phyloP scores from a whole-genome alignment of 768 basidiomycete species.

The Inosperma sp. region DNA sequence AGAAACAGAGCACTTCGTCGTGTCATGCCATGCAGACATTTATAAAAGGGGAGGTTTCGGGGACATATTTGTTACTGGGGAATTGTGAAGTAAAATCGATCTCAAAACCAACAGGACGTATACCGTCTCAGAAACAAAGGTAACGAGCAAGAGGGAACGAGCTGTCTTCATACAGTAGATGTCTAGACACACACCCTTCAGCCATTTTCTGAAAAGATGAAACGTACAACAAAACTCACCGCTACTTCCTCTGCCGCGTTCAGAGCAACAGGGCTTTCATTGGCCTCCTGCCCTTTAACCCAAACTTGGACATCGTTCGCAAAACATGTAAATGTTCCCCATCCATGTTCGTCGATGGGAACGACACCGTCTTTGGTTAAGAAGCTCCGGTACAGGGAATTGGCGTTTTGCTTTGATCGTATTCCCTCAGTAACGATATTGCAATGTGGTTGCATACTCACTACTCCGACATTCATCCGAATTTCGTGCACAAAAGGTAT shows the following conservation, averaged over 20 bases:
- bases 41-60: too few species aligned
- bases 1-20: too few species aligned
- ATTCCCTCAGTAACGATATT: slow-evolving; percentile 4
- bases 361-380: slow-evolving; percentile 45
- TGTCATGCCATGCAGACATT: too few species aligned
- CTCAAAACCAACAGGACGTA: too few species aligned
- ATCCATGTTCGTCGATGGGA: slow-evolving; percentile 49
- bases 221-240: not conserved
- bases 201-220: too few species aligned
- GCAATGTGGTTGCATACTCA: slow-evolving; percentile 31
- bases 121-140: too few species aligned
- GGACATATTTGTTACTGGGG: too few species aligned
- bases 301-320: slow-evolving; percentile 57
- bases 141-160: too few species aligned
- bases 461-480: slow-evolving; percentile 64
- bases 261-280: not conserved
- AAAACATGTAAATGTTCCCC: slow-evolving; percentile 62
- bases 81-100: too few species aligned
- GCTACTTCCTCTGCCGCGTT: not conserved
- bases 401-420: slow-evolving; percentile 31
- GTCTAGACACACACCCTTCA: too few species aligned
- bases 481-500: slow-evolving; percentile 39
- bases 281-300: slow-evolving; percentile 29
- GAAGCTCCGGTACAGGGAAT: slow-evolving; percentile 42
- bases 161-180: too few species aligned